A percentile compares a stretch with the other conserved stretches of the same genome.
Evolutionary conservation across 805 yeast genomes (phyloP).

Genomic region (Saturnispora besseyi): DNA sequence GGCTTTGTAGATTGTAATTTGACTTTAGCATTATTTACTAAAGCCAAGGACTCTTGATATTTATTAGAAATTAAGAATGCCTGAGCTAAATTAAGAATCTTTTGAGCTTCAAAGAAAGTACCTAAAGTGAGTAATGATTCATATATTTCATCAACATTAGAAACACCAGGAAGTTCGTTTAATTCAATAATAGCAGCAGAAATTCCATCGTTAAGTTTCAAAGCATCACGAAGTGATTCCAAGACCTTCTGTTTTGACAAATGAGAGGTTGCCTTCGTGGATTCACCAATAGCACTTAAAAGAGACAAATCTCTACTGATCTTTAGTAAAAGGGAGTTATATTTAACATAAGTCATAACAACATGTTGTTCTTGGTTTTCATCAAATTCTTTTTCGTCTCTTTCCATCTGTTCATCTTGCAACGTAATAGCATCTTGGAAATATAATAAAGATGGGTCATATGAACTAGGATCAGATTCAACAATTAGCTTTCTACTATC

Average conservation of each 20-base stretch:
- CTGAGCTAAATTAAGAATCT: slow-evolving; percentile 36
- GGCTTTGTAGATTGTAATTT: neutral
- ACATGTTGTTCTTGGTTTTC: slow-evolving; percentile 66
- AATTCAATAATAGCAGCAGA: slow-evolving; percentile 47
- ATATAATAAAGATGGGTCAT: slow-evolving; percentile 46
- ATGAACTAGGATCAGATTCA: slow-evolving; percentile 35
- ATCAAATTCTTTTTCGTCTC: slow-evolving; percentile 36
- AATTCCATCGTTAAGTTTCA: slow-evolving; percentile 44
- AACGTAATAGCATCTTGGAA: slow-evolving; percentile 65
- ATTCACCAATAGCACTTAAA: slow-evolving; percentile 23
- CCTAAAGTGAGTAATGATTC: slow-evolving; percentile 44
- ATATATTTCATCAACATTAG: slow-evolving; percentile 65
- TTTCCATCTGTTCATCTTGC: slow-evolving; percentile 47
- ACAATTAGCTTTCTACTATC: slow-evolving; percentile 25
- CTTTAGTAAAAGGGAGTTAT: slow-evolving; percentile 53
- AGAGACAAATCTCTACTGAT: slow-evolving; percentile 62
- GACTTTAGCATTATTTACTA: slow-evolving; percentile 28
- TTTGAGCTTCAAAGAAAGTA: slow-evolving; percentile 37
- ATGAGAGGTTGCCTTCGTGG: slow-evolving; percentile 18
- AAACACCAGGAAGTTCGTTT: slow-evolving; percentile 84
- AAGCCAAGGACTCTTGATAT: slow-evolving; percentile 39
- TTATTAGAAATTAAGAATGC: slow-evolving; percentile 34
- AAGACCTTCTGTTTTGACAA: slow-evolving; percentile 20
- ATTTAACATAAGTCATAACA: slow-evolving; percentile 65
- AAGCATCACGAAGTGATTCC: slow-evolving; percentile 32